Evolutionary conservation across 352 stramenopile species (phyloP), one percentile per base, ranked within the genome.

Genomic region (Phytopythium mirpurense): DNA sequence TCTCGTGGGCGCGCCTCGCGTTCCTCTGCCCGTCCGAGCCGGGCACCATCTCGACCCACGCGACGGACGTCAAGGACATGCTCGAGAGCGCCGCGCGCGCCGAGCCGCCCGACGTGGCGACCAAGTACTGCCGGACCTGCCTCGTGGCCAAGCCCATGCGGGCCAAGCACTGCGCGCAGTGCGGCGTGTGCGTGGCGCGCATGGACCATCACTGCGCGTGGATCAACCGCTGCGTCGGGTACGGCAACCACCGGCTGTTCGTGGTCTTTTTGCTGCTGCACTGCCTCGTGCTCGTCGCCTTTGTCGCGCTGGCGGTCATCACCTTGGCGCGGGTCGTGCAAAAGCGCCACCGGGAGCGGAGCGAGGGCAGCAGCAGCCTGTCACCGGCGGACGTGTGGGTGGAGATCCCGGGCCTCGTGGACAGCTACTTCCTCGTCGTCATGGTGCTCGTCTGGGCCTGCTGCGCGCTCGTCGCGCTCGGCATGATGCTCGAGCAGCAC

Each of bases 191-290:
- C 51, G 74, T 96, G 9, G 80, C 76, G n/a, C 79, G 84, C 9
- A 76, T 92, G 56, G 86, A 96, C 52, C 86, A 96, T 52, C 83
- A 96, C 62, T 96, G 86, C 47, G 69, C 76, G 1, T 96, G 86
- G 86, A 85, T 96, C 54, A 93, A 96, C 48, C 75, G 70, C 0
- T 92, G 83, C 41, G 79, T 96, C 14, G 86, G 86, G 2, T 87
- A 75, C 34, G 68, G 63, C 24, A 95, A 95, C 59, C 84, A 95
- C 56, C 74, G 82, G 0, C 58, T 79, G 5, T 95, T 95, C 59
- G 68, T 95, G 45, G 38, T 65, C 24, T 95, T 95, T 54, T 53
- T 95, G 32, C 31, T 87, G 15, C n/a, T 89, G 49, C 85, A 90
- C 57, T 70, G 68, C 48, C 35, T 85, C 19, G 56, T 75, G 9